Percentiles rank a stretch among this genome's conserved stretches.
Evolutionary conservation across 176 grass and related monocot species (phyloP).

Genomic region (Carex kokanica): DNA sequence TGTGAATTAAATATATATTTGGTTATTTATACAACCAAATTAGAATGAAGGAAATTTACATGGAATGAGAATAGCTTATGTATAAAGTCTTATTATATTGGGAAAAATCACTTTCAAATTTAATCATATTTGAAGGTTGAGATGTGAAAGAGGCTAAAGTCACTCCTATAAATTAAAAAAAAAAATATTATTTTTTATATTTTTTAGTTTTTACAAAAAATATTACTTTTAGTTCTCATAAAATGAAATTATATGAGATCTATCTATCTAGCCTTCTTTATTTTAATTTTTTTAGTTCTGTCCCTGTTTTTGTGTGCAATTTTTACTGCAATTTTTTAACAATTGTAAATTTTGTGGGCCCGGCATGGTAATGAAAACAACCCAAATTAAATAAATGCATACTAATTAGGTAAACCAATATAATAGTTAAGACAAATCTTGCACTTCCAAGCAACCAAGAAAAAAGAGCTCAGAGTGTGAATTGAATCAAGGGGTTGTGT

Average conservation of each 20-base stretch:
- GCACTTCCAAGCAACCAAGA: neutral
- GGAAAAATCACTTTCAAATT: neutral
- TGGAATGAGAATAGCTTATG: neutral
- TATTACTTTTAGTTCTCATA: too few species aligned
- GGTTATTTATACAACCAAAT: neutral
- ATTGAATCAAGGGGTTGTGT: too few species aligned
- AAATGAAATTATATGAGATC: too few species aligned
- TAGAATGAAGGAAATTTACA: neutral
- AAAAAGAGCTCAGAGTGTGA: neutral
- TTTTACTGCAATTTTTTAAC: too few species aligned
- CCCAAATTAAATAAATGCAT: neutral
- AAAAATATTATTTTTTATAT: too few species aligned
- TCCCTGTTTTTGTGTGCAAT: neutral
- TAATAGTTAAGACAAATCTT: neutral
- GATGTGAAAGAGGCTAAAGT: neutral
- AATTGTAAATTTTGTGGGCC: neutral
- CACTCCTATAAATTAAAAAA: too few species aligned
- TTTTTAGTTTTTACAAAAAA: too few species aligned
- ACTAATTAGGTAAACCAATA: neutral
- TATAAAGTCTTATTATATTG: neutral
- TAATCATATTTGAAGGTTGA: neutral
- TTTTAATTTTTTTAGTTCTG: too few species aligned
- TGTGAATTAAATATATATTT: neutral
- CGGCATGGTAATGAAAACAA: neutral
- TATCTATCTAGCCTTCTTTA: too few species aligned